Percentiles rank a stretch among this genome's conserved stretches.
Conservation (phyloP, 192 early-diverging fungal genomes). For the Umbelopsis ramanniana region DNA sequence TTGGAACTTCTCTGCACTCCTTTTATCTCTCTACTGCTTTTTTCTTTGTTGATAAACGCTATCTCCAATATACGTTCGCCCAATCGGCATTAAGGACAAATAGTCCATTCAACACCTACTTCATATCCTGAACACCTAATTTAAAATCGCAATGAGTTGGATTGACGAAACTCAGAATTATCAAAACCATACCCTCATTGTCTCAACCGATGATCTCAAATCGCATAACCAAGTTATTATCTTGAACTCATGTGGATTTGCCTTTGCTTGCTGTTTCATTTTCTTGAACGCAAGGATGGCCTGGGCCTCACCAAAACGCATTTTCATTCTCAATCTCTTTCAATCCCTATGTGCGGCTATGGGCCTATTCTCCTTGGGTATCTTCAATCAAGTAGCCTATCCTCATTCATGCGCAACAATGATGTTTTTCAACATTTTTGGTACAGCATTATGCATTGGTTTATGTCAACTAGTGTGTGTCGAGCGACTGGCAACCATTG, state of each 20-base stretch:
- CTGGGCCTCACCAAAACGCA: constrained; percentile 2
- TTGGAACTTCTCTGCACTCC: background rate
- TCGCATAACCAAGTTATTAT: constrained; percentile 19
- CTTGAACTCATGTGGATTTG: constrained; percentile 17
- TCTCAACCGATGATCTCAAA: constrained; percentile 20
- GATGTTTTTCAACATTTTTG: constrained; percentile 26
- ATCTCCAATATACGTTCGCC: background rate
- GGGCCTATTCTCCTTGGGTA: constrained; percentile 14
- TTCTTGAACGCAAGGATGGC: constrained; percentile 14
- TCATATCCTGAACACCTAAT: background rate
- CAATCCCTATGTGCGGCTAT: constrained; percentile 23
- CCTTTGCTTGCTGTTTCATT: constrained; percentile 19
- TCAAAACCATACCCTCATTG: constrained; percentile 19
- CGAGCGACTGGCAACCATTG: constrained; percentile 23
- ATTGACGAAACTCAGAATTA: constrained; percentile 19
- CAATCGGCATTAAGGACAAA: background rate
- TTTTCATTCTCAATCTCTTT: constrained; percentile 15
- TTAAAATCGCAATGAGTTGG: background rate
- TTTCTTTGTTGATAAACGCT: no score
- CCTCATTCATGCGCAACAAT: constrained; percentile 24
- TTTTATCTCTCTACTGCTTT: background rate
- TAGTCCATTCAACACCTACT: background rate
- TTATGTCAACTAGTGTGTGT: constrained; percentile 21
- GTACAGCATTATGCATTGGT: constrained; percentile 21
- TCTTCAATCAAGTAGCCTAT: constrained; percentile 16